Evolutionary conservation across 352 stramenopile species (phyloP), one percentile per base, ranked within the genome.

Genomic region (Pythium rhizo-oryzae): DNA sequence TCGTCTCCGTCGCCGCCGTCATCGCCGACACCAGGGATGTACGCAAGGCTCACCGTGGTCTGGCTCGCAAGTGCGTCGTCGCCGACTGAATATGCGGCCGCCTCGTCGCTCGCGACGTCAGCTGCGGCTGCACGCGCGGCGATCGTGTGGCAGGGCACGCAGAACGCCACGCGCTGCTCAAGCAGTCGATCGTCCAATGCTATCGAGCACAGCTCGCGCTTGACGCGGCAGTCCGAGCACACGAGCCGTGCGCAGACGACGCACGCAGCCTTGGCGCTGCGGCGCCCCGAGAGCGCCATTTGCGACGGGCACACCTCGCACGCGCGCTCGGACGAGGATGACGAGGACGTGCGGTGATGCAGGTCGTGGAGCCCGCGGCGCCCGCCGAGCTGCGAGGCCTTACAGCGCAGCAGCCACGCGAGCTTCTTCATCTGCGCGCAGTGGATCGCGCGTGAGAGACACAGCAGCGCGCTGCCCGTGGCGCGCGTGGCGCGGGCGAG

Each of bases 371-470:
- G 18, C 43, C 43, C 35, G 35, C 35, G 35, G 35, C 35, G 35
- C 35, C 35, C 23, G 46, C 21, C 15, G 23, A 50, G 47, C 24
- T 28, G 30, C 52, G 39, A 23, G 2, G 49, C 23, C 62, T 73
- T 79, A 74, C 28, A 75, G 55, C 49, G 67, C 67, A 85, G 57
- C 68, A 85, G 73, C 80, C 83, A 91, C 62, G 79, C 62, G 18
- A 90, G 80, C 60, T 90, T 92, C 50, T 85, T 84, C 80, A 88
- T 87, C n/a, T 80, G 78, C 8, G 75, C 77, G 62, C 81, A 92
- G 18, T 84, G 55, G 43, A 89, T 50, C 12, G 49, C 51, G 12
- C 56, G 65, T 8, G 12, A 12, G 18, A 19, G 16, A 8, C 43
- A 49, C 1, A 49, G 15, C 43, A 49, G 43, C 15, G 43, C 43